Evolutionary conservation across 768 basidiomycete species (phyloP).

Genomic region (Brasilioporus rufonigricans): DNA sequence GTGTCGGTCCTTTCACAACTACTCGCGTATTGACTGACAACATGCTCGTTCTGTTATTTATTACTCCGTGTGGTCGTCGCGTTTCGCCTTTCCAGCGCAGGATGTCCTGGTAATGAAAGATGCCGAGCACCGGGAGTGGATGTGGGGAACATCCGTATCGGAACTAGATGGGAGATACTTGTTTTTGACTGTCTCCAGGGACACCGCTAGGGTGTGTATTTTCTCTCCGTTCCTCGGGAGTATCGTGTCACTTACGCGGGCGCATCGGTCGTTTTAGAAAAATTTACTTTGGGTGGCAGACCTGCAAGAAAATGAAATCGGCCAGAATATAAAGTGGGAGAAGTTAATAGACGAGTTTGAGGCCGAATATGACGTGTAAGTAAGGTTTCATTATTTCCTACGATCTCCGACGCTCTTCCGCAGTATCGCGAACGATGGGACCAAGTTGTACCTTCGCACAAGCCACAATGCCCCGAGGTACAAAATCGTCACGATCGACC

Average conservation of each 20-base stretch:
- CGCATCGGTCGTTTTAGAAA: conserved; percentile 47
- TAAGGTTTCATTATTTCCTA: conserved; percentile 1
- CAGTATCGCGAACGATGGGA: conserved; percentile 65
- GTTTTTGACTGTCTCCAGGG: conserved; percentile 50
- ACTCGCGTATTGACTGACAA: conserved; percentile 7
- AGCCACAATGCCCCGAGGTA: conserved; percentile 65
- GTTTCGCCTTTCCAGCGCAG: conserved; percentile 43
- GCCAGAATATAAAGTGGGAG: conserved; percentile 65
- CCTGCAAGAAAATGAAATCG: conserved; percentile 56
- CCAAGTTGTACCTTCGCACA: conserved; percentile 61
- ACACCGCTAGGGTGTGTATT: conserved; percentile 57
- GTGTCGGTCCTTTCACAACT: conserved; percentile 38
- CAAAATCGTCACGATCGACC: conserved; percentile 64
- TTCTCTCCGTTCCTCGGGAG: neutral
- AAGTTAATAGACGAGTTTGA: conserved; percentile 71
- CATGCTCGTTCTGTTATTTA: neutral
- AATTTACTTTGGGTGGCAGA: conserved; percentile 75
- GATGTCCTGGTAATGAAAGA: conserved; percentile 70
- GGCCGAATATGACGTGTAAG: conserved; percentile 63
- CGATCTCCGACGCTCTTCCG: conserved; percentile 1
- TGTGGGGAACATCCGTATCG: conserved; percentile 56
- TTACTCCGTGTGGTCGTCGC: neutral
- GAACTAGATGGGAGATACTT: conserved; percentile 66
- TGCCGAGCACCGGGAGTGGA: conserved; percentile 59
- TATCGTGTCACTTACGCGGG: neutral